phyloP scores from a whole-genome alignment of 2,329 filamentous ascomycete genomes.

The Daldinia sp. region DNA sequence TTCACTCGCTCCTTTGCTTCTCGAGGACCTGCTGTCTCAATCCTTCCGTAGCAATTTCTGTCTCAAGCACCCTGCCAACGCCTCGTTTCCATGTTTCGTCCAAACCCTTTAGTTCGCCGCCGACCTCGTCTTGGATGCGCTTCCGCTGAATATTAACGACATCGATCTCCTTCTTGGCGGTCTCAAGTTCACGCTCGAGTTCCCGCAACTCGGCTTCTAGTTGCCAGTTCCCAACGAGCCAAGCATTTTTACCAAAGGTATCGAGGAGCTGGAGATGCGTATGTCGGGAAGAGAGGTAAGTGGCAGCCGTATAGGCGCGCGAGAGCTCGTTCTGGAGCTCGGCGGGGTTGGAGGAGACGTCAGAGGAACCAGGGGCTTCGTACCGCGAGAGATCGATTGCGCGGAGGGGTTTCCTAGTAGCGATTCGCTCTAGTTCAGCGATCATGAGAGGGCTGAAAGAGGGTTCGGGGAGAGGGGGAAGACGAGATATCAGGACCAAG shows the following conservation, averaged over 20 bases:
- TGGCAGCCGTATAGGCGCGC: conserved; percentile 57
- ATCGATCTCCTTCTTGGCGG: conserved; percentile 74
- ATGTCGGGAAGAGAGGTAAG: conserved; percentile 62
- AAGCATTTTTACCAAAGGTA: conserved; percentile 85
- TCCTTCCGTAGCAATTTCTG: conserved; percentile 82
- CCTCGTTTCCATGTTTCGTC: conserved; percentile 83
- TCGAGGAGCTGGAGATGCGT: conserved; percentile 77
- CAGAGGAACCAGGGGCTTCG: conserved; percentile 66
- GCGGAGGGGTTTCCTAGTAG: conserved; percentile 63
- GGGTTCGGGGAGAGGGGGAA: conserved; percentile 62
- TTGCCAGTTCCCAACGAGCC: conserved; percentile 85
- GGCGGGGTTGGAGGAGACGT: conserved; percentile 54
- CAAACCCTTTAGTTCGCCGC: conserved; percentile 75
- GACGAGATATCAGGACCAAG: conserved; percentile 49
- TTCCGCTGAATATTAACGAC: conserved; percentile 75
- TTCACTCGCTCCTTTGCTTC: conserved; percentile 52
- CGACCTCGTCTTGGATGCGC: conserved; percentile 72
- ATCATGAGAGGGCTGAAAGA: conserved; percentile 72
- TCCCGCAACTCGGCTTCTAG: conserved; percentile 74
- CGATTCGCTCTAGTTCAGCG: conserved; percentile 73
- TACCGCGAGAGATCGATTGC: conserved; percentile 83
- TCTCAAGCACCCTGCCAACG: conserved; percentile 82
- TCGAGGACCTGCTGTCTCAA: conserved; percentile 73
- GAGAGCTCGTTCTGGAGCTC: conserved; percentile 67
- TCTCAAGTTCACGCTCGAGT: conserved; percentile 79